Evolutionary conservation across 805 yeast genomes (phyloP).

Genomic region (Candida wancherniae): DNA sequence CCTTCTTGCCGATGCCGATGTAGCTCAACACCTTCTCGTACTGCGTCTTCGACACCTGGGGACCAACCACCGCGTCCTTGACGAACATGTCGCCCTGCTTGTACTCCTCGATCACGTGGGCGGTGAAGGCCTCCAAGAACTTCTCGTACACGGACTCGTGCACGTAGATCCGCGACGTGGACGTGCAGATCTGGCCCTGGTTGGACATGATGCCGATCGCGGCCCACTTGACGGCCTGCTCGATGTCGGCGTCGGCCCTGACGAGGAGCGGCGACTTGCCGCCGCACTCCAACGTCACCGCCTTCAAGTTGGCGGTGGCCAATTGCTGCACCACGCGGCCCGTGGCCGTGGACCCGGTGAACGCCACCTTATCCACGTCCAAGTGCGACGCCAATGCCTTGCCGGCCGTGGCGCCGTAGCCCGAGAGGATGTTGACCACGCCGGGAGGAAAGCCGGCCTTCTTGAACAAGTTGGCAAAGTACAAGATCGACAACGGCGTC

Average conservation of each 20-base stretch:
- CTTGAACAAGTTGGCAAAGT: slow-evolving; percentile 52
- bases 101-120: slow-evolving; percentile 46
- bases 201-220: slow-evolving; percentile 60
- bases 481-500: slow-evolving; percentile 67
- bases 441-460: slow-evolving; percentile 77
- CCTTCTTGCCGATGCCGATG: slow-evolving; percentile 40
- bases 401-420: slow-evolving; percentile 68
- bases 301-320: slow-evolving; percentile 59
- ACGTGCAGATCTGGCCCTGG: slow-evolving; percentile 66
- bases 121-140: slow-evolving; percentile 42
- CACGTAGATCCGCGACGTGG: slow-evolving; percentile 58
- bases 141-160: slow-evolving; percentile 54
- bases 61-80: slow-evolving; percentile 49
- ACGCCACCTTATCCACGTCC: slow-evolving; percentile 55
- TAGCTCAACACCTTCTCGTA: slow-evolving; percentile 46
- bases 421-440: slow-evolving; percentile 66
- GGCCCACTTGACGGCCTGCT: slow-evolving; percentile 65
- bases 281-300: slow-evolving; percentile 67
- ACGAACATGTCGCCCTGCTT: slow-evolving; percentile 54
- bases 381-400: slow-evolving; percentile 57
- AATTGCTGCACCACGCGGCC: slow-evolving; percentile 60
- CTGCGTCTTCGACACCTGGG: slow-evolving; percentile 55
- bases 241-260: slow-evolving; percentile 59
- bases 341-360: slow-evolving; percentile 63
- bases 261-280: slow-evolving; percentile 66